Evolutionary conservation across 2,329 filamentous ascomycete species (phyloP).

Genomic region (Diaporthe sp.): DNA sequence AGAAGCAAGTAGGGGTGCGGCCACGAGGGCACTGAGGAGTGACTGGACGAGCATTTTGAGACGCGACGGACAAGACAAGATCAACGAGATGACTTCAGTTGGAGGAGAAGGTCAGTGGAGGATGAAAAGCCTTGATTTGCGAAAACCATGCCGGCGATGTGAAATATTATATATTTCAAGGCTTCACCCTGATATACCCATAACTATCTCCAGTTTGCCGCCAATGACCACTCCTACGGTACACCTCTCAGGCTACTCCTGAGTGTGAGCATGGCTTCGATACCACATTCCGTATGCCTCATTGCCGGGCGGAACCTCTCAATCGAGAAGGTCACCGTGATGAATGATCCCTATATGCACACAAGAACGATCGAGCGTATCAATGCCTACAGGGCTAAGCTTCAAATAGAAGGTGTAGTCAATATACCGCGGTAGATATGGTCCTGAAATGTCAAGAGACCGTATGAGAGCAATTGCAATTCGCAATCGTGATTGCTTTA

Average conservation of each 20-base stretch:
- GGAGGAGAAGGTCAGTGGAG: too few relatives aligned
- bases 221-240: background rate
- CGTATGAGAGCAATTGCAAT: background rate
- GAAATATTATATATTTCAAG: background rate
- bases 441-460: slow-evolving; percentile 22
- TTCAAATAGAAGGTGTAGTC: slow-evolving; percentile 13
- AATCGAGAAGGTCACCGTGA: slow-evolving; percentile 11
- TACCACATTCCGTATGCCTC: background rate
- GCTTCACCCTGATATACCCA: background rate
- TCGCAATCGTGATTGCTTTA: background rate
- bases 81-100: background rate
- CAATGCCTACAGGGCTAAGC: background rate
- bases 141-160: background rate
- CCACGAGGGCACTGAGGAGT: slow-evolving; percentile 24
- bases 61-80: background rate
- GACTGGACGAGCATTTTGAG: slow-evolving; percentile 16
- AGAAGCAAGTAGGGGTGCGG: slow-evolving; percentile 14
- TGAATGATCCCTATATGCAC: background rate
- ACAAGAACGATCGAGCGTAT: slow-evolving; percentile 20
- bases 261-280: background rate
- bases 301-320: background rate
- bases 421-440: slow-evolving; percentile 1
- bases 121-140: rapidly evolving
- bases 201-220: background rate
- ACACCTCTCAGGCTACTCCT: background rate